Evolutionary conservation across 1,139 yeast genomes (phyloP).

Genomic region (Hansenula sp.): DNA sequence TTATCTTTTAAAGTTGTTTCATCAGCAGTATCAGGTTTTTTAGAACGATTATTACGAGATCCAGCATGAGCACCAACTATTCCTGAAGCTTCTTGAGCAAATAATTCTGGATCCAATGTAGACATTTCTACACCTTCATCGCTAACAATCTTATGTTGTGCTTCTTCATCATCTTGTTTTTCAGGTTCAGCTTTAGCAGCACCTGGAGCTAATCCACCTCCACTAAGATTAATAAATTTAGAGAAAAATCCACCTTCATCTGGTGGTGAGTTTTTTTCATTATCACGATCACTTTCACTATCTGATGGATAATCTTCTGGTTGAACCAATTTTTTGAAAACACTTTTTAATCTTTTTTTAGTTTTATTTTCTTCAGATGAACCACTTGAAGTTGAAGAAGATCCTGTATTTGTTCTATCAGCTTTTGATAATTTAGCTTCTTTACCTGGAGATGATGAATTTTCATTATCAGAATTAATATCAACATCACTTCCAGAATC

Average conservation of each 20-base stretch:
- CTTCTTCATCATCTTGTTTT: conserved; percentile 15
- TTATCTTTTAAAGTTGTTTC: conserved; percentile 13
- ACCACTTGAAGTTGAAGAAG: neutral
- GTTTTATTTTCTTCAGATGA: conserved; percentile 13
- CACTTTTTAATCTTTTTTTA: conserved; percentile 20
- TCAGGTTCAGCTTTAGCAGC: conserved; percentile 9
- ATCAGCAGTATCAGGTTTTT: conserved; percentile 4
- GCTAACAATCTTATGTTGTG: conserved; percentile 8
- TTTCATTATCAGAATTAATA: conserved; percentile 5
- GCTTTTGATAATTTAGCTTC: conserved; percentile 3
- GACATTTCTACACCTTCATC: conserved; percentile 17
- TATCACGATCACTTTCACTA: conserved; percentile 16
- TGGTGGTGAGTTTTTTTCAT: conserved; percentile 12
- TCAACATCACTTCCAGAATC: conserved; percentile 20
- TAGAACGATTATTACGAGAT: neutral
- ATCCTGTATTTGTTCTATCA: neutral
- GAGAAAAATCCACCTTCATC: conserved; percentile 24
- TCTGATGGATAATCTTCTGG: conserved; percentile 10
- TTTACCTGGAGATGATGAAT: conserved; percentile 1
- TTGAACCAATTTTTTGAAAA: conserved; percentile 18
- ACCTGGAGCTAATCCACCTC: conserved; percentile 29
- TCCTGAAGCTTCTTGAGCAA: conserved; percentile 23
- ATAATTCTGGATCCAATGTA: conserved; percentile 17
- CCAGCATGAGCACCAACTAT: conserved; percentile 24
- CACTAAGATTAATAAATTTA: conserved; percentile 22